Evolutionary conservation across 176 grass and related monocot genomes (phyloP).

Genomic region (Alloteropsis semialata): DNA sequence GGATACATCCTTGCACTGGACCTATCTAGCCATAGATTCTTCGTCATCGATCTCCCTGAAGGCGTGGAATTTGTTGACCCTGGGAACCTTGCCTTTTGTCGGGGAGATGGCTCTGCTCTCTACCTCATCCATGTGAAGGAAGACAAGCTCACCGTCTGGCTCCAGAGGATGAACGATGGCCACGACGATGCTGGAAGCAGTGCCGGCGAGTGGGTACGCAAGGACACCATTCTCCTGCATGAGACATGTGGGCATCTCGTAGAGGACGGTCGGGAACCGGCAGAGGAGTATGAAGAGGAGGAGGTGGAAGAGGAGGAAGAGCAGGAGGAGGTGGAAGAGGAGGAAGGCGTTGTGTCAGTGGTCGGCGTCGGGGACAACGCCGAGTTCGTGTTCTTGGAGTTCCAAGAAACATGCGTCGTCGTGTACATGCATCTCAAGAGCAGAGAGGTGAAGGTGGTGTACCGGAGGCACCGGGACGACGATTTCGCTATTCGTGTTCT

Average conservation of each 20-base stretch:
- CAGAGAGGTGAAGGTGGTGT: background rate
- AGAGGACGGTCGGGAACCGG: no score
- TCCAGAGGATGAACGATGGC: background rate
- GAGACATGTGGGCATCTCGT: background rate
- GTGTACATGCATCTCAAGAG: background rate
- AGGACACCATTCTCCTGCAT: background rate
- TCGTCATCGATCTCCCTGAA: background rate
- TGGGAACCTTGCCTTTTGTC: background rate
- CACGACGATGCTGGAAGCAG: background rate
- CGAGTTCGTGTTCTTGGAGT: constrained; percentile 14
- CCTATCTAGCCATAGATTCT: background rate
- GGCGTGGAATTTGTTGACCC: background rate
- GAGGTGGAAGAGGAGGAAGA: no score
- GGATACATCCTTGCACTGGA: background rate
- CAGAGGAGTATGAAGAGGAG: no score
- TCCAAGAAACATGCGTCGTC: background rate
- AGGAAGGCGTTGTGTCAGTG: background rate
- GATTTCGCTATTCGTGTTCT: background rate
- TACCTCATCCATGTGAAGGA: background rate
- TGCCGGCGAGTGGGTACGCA: background rate
- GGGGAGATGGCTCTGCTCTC: background rate
- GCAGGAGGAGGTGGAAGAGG: no score
- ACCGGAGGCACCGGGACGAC: background rate
- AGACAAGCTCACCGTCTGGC: background rate
- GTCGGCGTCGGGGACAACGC: background rate